A percentile compares a stretch with the other conserved stretches of the same genome.
Evolutionary conservation across 2,329 filamentous ascomycete species (phyloP).

Genomic region (Neofusicoccum kwambonambiense): DNA sequence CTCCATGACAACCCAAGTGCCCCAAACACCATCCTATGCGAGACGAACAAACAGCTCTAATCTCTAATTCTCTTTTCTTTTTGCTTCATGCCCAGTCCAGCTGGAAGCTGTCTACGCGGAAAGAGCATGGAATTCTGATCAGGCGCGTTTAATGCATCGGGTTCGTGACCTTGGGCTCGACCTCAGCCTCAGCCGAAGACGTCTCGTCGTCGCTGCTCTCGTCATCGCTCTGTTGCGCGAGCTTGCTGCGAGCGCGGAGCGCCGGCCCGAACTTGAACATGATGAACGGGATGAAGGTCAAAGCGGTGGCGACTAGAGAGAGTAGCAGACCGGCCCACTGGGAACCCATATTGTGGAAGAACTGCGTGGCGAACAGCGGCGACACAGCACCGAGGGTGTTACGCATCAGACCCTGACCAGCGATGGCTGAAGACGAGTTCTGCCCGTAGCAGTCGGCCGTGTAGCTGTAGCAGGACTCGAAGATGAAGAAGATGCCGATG

Average conservation of each 20-base stretch:
- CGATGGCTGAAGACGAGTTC: constrained; percentile 45
- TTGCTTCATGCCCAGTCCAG: constrained; percentile 1
- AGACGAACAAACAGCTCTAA: background rate
- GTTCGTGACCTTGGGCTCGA: background rate
- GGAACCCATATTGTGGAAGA: constrained; percentile 55
- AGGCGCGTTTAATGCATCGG: background rate
- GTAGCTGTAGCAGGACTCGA: constrained; percentile 49
- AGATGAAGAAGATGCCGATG: constrained; percentile 55
- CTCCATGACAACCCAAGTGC: background rate
- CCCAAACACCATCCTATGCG: background rate
- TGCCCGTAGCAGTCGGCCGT: constrained; percentile 55
- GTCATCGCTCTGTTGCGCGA: constrained; percentile 25
- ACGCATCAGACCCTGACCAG: constrained; percentile 53
- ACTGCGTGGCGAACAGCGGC: constrained; percentile 52
- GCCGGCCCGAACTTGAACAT: constrained; percentile 44
- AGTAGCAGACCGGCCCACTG: constrained; percentile 53
- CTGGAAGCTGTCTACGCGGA: background rate
- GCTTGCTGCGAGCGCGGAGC: constrained; percentile 41
- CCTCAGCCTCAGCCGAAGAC: background rate
- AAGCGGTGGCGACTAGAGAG: constrained; percentile 45
- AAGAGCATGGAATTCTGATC: background rate
- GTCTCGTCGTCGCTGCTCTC: constrained; percentile 9
- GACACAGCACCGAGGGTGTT: constrained; percentile 55
- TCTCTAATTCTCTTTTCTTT: background rate
- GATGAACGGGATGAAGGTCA: constrained; percentile 45